Evolutionary conservation across 352 stramenopile species (phyloP).

Genomic region (Globisporangium cystogenes): DNA sequence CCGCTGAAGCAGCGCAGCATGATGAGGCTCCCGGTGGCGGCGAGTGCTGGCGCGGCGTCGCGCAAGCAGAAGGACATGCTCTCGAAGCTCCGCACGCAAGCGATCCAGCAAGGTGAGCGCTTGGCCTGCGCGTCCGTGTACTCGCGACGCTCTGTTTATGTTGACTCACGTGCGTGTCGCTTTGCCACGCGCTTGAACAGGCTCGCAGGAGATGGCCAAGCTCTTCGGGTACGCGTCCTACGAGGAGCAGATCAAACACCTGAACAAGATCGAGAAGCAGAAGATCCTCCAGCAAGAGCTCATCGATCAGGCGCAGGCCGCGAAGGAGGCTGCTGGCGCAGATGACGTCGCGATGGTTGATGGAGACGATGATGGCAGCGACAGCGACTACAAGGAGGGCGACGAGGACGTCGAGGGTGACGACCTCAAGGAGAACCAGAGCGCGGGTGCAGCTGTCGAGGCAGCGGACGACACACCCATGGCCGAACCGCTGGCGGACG

Average conservation of each 20-base stretch:
- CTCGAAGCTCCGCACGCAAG: slow-evolving; percentile 39
- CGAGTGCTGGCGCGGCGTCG: slow-evolving; percentile 16
- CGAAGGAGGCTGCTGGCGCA: slow-evolving; percentile 8
- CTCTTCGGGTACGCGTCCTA: slow-evolving; percentile 72
- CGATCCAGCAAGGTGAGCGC: slow-evolving; percentile 43
- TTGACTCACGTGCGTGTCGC: background rate
- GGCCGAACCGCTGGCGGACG: too few species aligned
- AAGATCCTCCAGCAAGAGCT: slow-evolving; percentile 49
- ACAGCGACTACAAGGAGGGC: slow-evolving; percentile 11
- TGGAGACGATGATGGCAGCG: slow-evolving; percentile 14
- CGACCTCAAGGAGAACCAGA: too few species aligned
- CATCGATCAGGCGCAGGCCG: slow-evolving; percentile 20
- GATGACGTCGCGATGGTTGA: slow-evolving; percentile 7
- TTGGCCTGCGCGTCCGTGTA: background rate
- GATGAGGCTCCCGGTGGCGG: slow-evolving; percentile 50
- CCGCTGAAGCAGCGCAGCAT: slow-evolving; percentile 30
- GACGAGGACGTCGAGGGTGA: slow-evolving; percentile 10
- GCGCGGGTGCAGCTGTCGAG: too few species aligned
- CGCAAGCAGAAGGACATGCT: slow-evolving; percentile 66
- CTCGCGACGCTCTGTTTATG: background rate
- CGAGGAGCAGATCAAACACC: slow-evolving; percentile 57
- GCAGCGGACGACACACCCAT: too few species aligned
- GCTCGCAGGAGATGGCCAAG: slow-evolving; percentile 58
- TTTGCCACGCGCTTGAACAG: slow-evolving; percentile 4
- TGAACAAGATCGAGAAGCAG: slow-evolving; percentile 62